Base-by-base conservation (phyloP, 192 early-diverging fungal species). In the Backusella liffmaniae region DNA sequence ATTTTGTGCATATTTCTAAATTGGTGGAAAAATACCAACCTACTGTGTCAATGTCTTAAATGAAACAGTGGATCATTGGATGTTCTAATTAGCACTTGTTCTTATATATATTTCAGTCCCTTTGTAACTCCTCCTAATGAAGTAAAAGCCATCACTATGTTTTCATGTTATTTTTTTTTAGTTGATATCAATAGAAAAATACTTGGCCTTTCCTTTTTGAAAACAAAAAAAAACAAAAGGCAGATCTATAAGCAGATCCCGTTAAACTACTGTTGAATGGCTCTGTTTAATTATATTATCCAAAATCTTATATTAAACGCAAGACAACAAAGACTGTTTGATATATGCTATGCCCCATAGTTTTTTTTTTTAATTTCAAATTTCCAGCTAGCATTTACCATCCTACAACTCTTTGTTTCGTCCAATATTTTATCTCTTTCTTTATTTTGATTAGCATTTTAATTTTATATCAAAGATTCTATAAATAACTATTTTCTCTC, bases 1-100 rank as follows among this genome's bases (percentile, higher is more conserved):
- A 29, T 62, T 62, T 29, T 62, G 9, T 62, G 56, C 56, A 62
- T 62, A 29, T 62, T 62, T 62, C 56, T 62, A 62, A 62, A 62
- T 62, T 62, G 56, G 56, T 62, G 56, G 56, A 62, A 62, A 62
- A 23, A 10, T 62, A 62, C 56, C 56, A 62, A 62, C 23, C 0
- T 26, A 2, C 56, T 62, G 56, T 62, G 29, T 62, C 56, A 29
- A 62, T 62, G 29, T 26, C 56, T 23, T 62, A 62, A 56, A 62
- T 29, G 56, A 62, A 62, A 62, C 56, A 62, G 12, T 26, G 26
- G 23, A 62, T 62, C 23, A 62, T 29, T 10, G 21, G 56, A 12
- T 29, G 21, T 62, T 62, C 23, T 26, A 62, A 62, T 29, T 62
- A 9, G 9, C 21, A 23, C 21, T 9, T 56, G n/a, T 23, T 23